Conservation (phyloP, 257 asterid species). For the Solanum dulcamara region DNA sequence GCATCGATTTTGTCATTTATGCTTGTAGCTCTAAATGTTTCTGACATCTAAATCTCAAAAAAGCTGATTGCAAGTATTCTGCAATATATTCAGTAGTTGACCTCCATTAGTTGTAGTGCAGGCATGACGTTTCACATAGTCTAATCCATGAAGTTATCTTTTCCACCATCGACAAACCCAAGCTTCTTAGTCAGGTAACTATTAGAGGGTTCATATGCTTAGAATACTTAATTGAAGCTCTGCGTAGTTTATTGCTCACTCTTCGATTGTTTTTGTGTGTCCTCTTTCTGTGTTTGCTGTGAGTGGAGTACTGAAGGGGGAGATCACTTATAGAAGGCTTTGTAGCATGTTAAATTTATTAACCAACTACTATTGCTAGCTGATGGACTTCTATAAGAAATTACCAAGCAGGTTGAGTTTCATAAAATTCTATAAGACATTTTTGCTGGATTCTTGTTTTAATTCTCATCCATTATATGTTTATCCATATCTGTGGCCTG, state of each 20-base stretch:
- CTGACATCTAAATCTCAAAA: background rate
- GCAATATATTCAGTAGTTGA: slow-evolving; percentile 1
- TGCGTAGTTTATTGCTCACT: background rate
- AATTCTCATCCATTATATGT: background rate
- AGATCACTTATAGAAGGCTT: background rate
- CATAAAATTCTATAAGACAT: background rate
- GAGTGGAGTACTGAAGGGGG: background rate
- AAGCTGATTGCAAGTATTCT: background rate
- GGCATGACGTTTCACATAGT: slow-evolving; percentile 42
- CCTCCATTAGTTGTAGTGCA: slow-evolving; percentile 22
- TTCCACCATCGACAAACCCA: slow-evolving; percentile 87
- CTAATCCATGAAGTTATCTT: slow-evolving; percentile 74
- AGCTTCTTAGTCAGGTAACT: slow-evolving; percentile 87
- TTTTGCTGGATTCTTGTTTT: background rate
- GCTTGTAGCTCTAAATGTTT: background rate
- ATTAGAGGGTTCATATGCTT: background rate
- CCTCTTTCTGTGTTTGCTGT: background rate
- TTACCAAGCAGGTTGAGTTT: background rate
- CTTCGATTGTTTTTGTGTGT: background rate
- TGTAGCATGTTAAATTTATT: background rate
- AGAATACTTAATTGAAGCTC: background rate
- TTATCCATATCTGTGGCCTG: background rate
- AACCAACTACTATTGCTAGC: background rate
- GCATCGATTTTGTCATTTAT: background rate
- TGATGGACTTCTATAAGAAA: background rate